phyloP scores from a whole-genome alignment of 1,284 basidiomycete genomes.

The Boletus smithii region DNA sequence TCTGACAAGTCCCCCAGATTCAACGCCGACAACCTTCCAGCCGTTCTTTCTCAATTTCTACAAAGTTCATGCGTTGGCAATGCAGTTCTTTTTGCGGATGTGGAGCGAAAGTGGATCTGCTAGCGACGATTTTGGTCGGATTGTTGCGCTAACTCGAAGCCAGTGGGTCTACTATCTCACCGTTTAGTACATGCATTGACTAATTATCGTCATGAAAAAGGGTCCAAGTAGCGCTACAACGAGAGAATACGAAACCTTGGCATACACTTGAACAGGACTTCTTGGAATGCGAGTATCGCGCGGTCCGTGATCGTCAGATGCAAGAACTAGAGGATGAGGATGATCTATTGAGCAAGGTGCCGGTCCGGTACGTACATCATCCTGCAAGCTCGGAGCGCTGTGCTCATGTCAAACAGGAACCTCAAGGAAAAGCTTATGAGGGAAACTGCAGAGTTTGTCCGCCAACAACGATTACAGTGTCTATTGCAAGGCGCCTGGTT shows the following conservation, averaged over 20 bases:
- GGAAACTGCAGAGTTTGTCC: constrained; percentile 91
- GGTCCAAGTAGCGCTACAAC: constrained; percentile 72
- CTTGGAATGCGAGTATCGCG: constrained; percentile 80
- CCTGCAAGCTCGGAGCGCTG: constrained; percentile 2
- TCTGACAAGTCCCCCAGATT: constrained; percentile 47
- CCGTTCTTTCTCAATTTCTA: constrained; percentile 89
- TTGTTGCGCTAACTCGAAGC: constrained; percentile 80
- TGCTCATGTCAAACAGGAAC: constrained; percentile 50
- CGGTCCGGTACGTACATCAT: constrained; percentile 62
- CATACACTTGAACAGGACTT: constrained; percentile 86
- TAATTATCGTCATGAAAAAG: constrained; percentile 35
- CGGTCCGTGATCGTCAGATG: constrained; percentile 90
- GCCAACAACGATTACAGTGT: constrained; percentile 87
- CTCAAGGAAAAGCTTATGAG: constrained; percentile 84
- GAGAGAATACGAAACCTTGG: constrained; percentile 80
- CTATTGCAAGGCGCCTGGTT: constrained; percentile 91
- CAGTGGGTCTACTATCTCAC: constrained; percentile 55
- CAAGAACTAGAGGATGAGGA: constrained; percentile 90
- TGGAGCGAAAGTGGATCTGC: constrained; percentile 92
- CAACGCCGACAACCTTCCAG: constrained; percentile 80
- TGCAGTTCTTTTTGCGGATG: constrained; percentile 91
- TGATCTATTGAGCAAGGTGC: constrained; percentile 80
- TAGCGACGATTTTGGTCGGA: constrained; percentile 74
- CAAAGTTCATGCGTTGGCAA: constrained; percentile 78
- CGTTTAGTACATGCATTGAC: constrained; percentile 10